phyloP scores from a whole-genome alignment of 1,284 basidiomycete genomes.

The Microbotryum saponariae region DNA sequence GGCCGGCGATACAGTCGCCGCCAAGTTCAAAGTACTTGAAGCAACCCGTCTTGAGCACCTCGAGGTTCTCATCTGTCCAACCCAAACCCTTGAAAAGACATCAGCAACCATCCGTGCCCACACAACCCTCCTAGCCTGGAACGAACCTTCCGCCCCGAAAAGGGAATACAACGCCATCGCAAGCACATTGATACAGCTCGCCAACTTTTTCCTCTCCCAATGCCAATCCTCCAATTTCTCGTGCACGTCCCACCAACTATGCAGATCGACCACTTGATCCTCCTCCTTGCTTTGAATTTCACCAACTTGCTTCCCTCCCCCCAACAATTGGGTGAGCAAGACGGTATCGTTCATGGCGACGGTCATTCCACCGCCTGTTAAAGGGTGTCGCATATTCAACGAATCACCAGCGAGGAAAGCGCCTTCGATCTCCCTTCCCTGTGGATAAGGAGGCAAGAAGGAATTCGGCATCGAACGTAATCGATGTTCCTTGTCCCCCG shows the following conservation, averaged over 20 bases:
- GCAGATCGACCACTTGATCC: conserved; percentile 39
- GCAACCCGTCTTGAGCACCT: conserved; percentile 82
- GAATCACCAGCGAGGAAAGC: conserved; percentile 87
- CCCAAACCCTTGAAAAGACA: not conserved
- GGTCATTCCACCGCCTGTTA: conserved; percentile 96
- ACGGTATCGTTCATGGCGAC: conserved; percentile 81
- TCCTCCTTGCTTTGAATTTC: conserved; percentile 8
- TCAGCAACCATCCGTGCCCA: too few relatives aligned
- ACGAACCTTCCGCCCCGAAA: conserved; percentile 73
- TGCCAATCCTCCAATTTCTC: conserved; percentile 64
- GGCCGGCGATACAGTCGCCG: conserved; percentile 79
- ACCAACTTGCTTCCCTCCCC: conserved; percentile 29
- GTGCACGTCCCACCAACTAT: conserved; percentile 58
- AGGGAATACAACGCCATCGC: conserved; percentile 85
- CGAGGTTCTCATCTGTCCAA: conserved; percentile 59
- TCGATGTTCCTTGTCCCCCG: conserved; percentile 52
- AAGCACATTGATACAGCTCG: conserved; percentile 79
- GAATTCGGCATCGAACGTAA: conserved; percentile 92
- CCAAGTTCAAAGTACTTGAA: conserved; percentile 97
- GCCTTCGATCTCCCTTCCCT: conserved; percentile 60
- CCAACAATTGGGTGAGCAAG: conserved; percentile 58
- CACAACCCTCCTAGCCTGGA: conserved; percentile 16
- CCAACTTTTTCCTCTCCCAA: conserved; percentile 71
- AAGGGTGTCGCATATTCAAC: conserved; percentile 98
- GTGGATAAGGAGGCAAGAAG: conserved; percentile 77